Evolutionary conservation across 2,329 filamentous ascomycete species (phyloP), one percentile per base, ranked within the genome.

Genomic region (Monosporascus cannonballus): DNA sequence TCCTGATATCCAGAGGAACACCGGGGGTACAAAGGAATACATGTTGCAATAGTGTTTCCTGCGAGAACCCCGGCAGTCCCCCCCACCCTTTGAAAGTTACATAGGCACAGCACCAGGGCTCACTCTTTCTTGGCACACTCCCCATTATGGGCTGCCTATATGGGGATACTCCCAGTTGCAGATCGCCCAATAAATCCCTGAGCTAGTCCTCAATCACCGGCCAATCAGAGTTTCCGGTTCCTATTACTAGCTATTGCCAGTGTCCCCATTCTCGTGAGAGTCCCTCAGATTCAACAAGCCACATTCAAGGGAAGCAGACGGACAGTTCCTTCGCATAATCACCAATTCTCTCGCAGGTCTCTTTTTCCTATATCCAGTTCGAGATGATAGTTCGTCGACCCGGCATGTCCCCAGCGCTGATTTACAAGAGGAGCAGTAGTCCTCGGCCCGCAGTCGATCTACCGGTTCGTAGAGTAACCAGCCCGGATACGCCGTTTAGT

Each of bases 1-100:
- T 53, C 52, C 51, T 56, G 51, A 47, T 24, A 34, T 47, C 5
- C 45, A 18, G 11, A 42, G 17, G 20, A 30, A 46, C 42, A 24
- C n/a, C n/a, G 18, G 42, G 4, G 2, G 42, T 46, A 46, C 42
- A 24, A 25, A 17, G 18, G 22, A 27, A 46, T 46, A 46, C 42
- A 46, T 46, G 42, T 17, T 22, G 15, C 14, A 46, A n/a, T 46
- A 46, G 14, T 44, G 20, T 20, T 20, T n/a, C 24, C 42, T 46
- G 42, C 24, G 11, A 46, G 42, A 30, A 46, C 2, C 42, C 24
- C 5, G 20, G 20, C 22, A 46, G 11, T 46, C 42, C 22, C 42
- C 17, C 42, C 20, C 39, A 20, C 39, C 7, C 39, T 18, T 20
- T n/a, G 38, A 38, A 17, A 41, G 18, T 20, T 20, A n/a, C 18